These are phyloP conservation scores for Circinella umbellata DNA, from an alignment of 371 early-diverging fungal genomes.

Conservation along the genomic window DNA sequence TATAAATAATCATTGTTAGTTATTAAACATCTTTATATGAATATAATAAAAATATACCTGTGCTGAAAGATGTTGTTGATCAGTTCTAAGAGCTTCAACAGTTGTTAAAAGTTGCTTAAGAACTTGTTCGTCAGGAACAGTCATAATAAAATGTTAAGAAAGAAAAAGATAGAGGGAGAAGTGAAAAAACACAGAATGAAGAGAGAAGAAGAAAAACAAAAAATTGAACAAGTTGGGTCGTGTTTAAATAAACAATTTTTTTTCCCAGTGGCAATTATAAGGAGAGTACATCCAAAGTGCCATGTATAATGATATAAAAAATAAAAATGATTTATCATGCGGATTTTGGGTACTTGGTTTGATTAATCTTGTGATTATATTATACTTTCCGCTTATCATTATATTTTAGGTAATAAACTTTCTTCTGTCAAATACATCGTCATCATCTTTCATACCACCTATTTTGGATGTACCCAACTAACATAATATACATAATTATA, in stretches of 20 bases:
- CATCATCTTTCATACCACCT: conserved; percentile 2
- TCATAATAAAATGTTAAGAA: conserved; percentile 22
- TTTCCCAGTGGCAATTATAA: neutral
- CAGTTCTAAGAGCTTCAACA: conserved; percentile 32
- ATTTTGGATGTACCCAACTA: conserved; percentile 10
- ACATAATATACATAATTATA: neutral
- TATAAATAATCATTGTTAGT: no score
- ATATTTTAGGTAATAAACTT: neutral
- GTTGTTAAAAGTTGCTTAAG: conserved; percentile 32
- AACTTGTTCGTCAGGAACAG: conserved; percentile 28
- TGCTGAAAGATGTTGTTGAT: conserved; percentile 33
- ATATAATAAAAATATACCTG: conserved; percentile 24
- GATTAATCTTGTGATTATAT: neutral
- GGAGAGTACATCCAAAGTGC: conserved; percentile 3
- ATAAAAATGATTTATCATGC: conserved; percentile 1
- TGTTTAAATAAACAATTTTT: conserved; percentile 9
- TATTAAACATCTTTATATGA: neutral
- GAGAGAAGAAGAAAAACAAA: conserved; percentile 12
- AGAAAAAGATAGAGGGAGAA: no score
- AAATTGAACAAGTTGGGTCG: conserved; percentile 4
- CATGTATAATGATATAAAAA: neutral
- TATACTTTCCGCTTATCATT: neutral
- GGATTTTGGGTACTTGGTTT: neutral
- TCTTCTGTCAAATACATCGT: neutral
- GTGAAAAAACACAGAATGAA: neutral